These are phyloP conservation scores for Alternaria conjuncta DNA, from an alignment of 2,329 filamentous ascomycete species.

Conservation along the genomic window DNA sequence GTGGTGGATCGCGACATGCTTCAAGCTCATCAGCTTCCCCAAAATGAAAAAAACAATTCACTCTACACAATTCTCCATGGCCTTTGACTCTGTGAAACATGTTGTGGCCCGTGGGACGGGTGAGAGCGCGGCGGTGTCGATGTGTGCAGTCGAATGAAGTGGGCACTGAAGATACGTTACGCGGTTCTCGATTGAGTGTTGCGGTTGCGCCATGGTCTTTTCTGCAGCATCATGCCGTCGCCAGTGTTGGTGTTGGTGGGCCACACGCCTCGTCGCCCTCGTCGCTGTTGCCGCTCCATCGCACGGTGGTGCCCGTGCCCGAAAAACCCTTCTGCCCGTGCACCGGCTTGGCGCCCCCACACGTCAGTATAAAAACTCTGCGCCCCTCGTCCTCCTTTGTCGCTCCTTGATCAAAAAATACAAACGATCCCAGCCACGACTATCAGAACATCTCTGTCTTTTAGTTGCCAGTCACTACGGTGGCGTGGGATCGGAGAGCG, in stretches of 20 bases:
- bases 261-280: not conserved
- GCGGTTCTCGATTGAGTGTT: not conserved
- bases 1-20: conserved; percentile 1
- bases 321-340: not conserved
- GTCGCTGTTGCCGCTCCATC: not conserved
- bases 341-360: conserved; percentile 9
- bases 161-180: not conserved
- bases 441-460: conserved; percentile 62
- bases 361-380: conserved; percentile 29
- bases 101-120: not conserved
- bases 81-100: not conserved
- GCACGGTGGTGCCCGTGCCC: conserved; percentile 2
- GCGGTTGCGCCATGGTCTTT: not conserved
- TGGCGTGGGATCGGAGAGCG: conserved; percentile 69
- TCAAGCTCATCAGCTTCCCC: conserved; percentile 5
- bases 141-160: not conserved
- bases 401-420: conserved; percentile 63
- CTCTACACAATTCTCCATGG: not conserved
- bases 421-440: conserved; percentile 73
- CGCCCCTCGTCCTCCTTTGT: conserved; percentile 45
- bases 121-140: too few relatives aligned
- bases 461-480: conserved; percentile 70
- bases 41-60: conserved; percentile 4
- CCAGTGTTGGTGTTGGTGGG: not conserved
- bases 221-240: not conserved